Evolutionary conservation across 2,329 filamentous ascomycete genomes (phyloP), one percentile per base, ranked within the genome.

Genomic region (Epicoccum nigrum): DNA sequence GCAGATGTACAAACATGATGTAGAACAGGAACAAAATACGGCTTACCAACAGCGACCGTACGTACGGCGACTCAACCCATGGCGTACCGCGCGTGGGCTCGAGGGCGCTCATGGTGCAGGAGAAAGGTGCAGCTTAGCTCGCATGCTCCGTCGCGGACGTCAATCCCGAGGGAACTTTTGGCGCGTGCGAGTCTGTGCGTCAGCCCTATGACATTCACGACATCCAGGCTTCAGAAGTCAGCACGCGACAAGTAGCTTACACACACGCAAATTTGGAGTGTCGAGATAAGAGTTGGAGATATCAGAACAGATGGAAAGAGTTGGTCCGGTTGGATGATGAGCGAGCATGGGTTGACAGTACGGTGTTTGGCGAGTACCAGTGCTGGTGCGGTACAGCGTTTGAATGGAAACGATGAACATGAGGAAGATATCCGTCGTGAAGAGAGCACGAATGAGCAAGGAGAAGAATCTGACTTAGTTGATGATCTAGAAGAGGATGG

Each of bases 51-150:
- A 80, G 68, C 28, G 77, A 79, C 56, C 76, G 72, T 45, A 78
- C 49, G 54, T 78, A 79, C n/a, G 77, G 77, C 54, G 76, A 79
- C 48, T 79, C 76, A 50, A 77, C 62, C 71, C 72, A 74, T 60
- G 67, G 59, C 38, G 46, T 27, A 32, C 61, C 45, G 39, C 54
- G 56, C 47, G 56, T 43, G 33, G 65, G 60, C 51, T 70, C 63
- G 21, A 68, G 56, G 40, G 64, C 64, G 63, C 66, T 65, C 69
- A 70, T 72, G 43, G 57, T 63, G 57, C 63, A 54, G 25, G 30
- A 30, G 32, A 25, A 21, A 37, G 65, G 59, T 67, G 56, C 61
- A 65, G 67, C 65, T 50, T 8, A 34, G 32, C 32, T 34, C 16
- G 30, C 49, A 55, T 59, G 58, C 58, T 62, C 48, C 32, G 21